Base-by-base conservation (phyloP, 371 early-diverging fungal species). In the Circinella minor region DNA sequence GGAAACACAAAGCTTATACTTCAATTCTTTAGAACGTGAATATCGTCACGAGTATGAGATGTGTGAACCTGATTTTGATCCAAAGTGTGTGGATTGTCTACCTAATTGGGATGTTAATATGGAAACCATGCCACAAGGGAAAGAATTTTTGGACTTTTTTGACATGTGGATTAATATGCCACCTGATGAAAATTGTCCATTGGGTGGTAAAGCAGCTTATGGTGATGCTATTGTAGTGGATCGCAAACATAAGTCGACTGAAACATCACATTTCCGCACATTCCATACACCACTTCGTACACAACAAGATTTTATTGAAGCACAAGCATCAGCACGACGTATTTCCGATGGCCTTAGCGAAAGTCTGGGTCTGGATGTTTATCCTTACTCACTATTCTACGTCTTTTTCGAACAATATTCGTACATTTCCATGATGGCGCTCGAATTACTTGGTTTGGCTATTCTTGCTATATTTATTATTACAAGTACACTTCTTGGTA, bases 381-480 rank as follows among this genome's bases (percentile, higher is more conserved):
- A 87, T 69, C 90, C 92, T 1, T 93, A 92, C 70, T 91, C 92
- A 9, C 81, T 92, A 9, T 92, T 91, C 70, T 92, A 92, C 71
- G 83, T 92, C 59, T 93, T 92, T 72, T 93, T 93, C 73, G 92
- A 90, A 72, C 93, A 93, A 77, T 93, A 93, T 61, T 79, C 82
- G 9, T 83, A 85, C 46, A 88, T 93, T 49, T 81, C 84, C 7
- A 67, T 77, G 17, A 77, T 91, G 83, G 84, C 92, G 3, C 68
- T 82, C 54, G 75, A 87, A 17, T 78, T 92, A 15, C 72, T 91
- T 36, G 70, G 79, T 0, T 67, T 87, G 18, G 91, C 90, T 4
- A 80, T 89, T 60, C 3, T 88, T 27, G 71, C 90, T 4, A 90
- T 92, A 59, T 88, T 88, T 67, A 20, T 89, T 49, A 86, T 91